Evolutionary conservation across 2,329 filamentous ascomycete species (phyloP), one percentile per base, ranked within the genome.

Genomic region (Ceratocystis cacaofunesta): DNA sequence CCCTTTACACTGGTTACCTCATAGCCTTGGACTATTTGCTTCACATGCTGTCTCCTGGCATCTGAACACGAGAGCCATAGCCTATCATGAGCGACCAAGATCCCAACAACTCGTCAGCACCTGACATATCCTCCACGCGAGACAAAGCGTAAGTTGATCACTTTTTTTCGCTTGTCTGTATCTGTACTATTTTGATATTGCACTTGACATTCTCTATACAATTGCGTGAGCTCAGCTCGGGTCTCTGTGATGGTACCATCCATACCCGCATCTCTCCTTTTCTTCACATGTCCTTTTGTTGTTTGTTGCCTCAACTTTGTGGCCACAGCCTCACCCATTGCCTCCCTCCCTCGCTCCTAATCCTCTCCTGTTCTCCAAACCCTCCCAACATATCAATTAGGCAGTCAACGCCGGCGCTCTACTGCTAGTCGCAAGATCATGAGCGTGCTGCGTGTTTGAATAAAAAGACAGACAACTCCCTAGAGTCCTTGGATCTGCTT

Each of bases 91-190:
- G 58, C 30, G 44, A 67, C 43, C 60, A 44, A 50, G 61, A 63
- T n/a, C 36, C 44, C 17, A 63, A 67, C 19, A 28, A 43, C 61
- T 15, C 61, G 19, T 48, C 65, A n/a, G 46, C 8, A 25, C 64
- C 60, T 22, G 48, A 67, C 15, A 43, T 48, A 30, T 19, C 63
- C 43, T 19, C 63, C 10, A 46, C 55, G 15, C 10, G 60, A 36
- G 63, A 60, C 15, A 65, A 55, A 65, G 66, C 66, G 66, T 67
- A 65, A 67, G 66, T 67, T n/a, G 1, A 62, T 46, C n/a, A n/a
- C 41, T 8, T 15, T 5, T 30, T 30, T 36, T 36, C 3, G 32
- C 10, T 41, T 41, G 10, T 15, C 36, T 41, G 36, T 41, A 41
- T 41, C 36, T 41, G 36, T 5, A 15, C 36, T 41, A 12, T 41